Base-by-base conservation (phyloP, 2,329 filamentous ascomycete species). In the Nigrospora osmanthi region DNA sequence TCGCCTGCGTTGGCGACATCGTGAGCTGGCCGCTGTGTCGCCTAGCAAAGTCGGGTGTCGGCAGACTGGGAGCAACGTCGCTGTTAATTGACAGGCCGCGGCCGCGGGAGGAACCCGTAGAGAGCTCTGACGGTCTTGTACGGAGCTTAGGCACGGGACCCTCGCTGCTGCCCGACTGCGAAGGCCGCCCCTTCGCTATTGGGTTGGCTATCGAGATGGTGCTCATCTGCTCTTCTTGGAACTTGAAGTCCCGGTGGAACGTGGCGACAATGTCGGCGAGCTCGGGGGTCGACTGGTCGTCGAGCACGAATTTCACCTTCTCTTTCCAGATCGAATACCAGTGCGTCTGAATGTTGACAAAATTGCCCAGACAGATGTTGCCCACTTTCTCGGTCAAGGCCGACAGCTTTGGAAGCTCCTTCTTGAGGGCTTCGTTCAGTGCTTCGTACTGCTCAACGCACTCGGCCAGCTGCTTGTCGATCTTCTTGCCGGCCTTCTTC, bases 341-440 rank as follows among this genome's bases (percentile, higher is more conserved):
- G 40, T 80, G 75, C 15, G 80, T 76, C 64, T 96, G 90, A 38
- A 95, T 83, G 51, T 85, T 81, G 53, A 96, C 80, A 57, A 97
- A 89, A 56, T 89, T 89, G 46, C 78, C 80, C 37, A 95, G 73
- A 56, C 88, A 91, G 19, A 86, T 83, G 56, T 89, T 87, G 56
- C 93, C 89, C 49, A 96, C 72, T 55, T 83, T 86, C 49, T 88
- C 87, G 1, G 91, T 96, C 51, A 93, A 69, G 9, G 71, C 68
- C 42, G 93, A 95, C 14, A 98, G 75, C 60, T 83, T 83, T 2
- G 91, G 91, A 39, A 98, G 75, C 61, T 97, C 91, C 53, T 91
- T 85, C 65, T 95, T 96, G 48, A 97, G 73, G 1, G 91, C 89
- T 50, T 95, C 88, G 59, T 97, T 97, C 48, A 98, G 73, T 9